Percentiles rank a stretch among this genome's conserved stretches.
These are phyloP conservation scores for Teunomyces lycoperdinae DNA, from an alignment of 805 yeast genomes.

Conservation along the genomic window DNA sequence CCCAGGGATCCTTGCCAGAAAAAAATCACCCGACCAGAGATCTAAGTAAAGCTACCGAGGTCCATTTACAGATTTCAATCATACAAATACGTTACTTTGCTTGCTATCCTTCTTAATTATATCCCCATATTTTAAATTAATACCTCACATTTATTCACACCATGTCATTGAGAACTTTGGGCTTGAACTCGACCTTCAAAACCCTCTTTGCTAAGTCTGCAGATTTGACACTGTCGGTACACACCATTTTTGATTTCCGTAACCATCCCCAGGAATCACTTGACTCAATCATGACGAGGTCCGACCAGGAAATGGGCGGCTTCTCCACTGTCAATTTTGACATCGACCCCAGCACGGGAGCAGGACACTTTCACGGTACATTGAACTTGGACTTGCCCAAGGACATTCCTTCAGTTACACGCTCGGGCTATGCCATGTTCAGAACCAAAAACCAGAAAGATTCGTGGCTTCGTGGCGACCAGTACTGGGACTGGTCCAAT, in stretches of 20 bases:
- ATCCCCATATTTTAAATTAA: too few species aligned
- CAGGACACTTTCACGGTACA: constrained; percentile 49
- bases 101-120: too few species aligned
- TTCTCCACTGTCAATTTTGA: constrained; percentile 62
- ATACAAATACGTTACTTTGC: too few species aligned
- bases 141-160: neutral
- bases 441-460: constrained; percentile 65
- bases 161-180: constrained; percentile 44
- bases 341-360: constrained; percentile 29
- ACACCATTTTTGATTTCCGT: constrained; percentile 57
- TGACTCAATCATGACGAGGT: constrained; percentile 52
- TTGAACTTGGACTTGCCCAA: constrained; percentile 67
- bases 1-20: neutral
- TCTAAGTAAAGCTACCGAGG: neutral
- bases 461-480: constrained; percentile 47
- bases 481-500: constrained; percentile 68
- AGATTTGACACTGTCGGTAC: constrained; percentile 26
- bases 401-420: constrained; percentile 58
- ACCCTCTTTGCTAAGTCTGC: constrained; percentile 34
- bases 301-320: constrained; percentile 79
- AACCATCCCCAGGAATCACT: constrained; percentile 43
- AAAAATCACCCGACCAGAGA: neutral
- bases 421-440: constrained; percentile 82
- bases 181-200: constrained; percentile 34
- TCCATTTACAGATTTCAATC: neutral